Conservation (phyloP, 805 yeast species). For the Hanseniaspora occidentalis region DNA sequence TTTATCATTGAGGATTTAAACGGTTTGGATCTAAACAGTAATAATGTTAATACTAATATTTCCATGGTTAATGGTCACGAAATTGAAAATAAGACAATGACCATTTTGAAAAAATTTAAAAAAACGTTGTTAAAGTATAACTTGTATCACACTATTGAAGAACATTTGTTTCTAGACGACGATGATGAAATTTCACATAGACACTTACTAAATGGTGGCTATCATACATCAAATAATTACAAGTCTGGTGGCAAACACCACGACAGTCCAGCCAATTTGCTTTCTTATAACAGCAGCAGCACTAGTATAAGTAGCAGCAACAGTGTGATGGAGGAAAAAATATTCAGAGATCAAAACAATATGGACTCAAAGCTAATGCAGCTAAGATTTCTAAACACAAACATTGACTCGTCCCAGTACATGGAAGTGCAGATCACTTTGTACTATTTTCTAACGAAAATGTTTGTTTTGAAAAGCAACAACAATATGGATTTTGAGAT, state of each 20-base stretch:
- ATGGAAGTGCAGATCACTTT: not conserved
- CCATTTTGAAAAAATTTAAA: not conserved
- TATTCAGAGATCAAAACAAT: too few species aligned
- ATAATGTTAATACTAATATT: too few species aligned
- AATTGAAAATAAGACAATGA: too few species aligned
- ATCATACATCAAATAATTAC: too few species aligned
- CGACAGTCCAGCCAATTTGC: too few species aligned
- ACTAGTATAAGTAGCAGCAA: too few species aligned
- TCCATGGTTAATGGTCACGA: too few species aligned
- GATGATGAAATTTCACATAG: not conserved
- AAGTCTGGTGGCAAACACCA: too few species aligned
- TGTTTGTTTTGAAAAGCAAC: slow-evolving; percentile 66
- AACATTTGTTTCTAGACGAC: not conserved
- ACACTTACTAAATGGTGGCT: too few species aligned
- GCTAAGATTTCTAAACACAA: not conserved
- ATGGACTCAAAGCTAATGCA: not conserved
- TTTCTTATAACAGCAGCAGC: too few species aligned
- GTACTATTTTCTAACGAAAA: slow-evolving; percentile 28
- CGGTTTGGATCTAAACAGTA: slow-evolving; percentile 9
- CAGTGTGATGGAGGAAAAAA: too few species aligned
- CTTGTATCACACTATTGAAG: not conserved
- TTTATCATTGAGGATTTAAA: slow-evolving; percentile 13
- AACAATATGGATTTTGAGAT: slow-evolving; percentile 57
- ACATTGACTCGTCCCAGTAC: not conserved
- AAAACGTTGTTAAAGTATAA: not conserved